phyloP scores from a whole-genome alignment of 2,329 filamentous ascomycete genomes.

The Sporothrix curviconia region DNA sequence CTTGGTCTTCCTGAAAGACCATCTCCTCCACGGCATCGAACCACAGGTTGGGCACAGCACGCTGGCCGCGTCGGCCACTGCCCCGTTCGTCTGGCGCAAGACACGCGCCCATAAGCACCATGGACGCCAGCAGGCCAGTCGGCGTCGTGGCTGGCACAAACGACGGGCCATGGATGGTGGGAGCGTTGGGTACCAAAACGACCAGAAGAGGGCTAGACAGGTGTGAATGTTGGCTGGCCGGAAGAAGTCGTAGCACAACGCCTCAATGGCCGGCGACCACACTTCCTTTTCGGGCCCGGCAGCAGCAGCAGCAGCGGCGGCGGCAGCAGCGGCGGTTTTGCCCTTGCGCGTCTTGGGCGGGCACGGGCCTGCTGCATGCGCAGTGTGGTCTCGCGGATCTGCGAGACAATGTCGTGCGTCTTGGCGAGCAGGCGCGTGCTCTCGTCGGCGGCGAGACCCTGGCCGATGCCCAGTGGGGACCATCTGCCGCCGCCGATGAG shows the following conservation, averaged over 20 bases:
- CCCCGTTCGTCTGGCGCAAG: background rate
- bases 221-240: background rate
- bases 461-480: background rate
- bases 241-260: slow-evolving; percentile 7
- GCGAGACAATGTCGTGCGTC: slow-evolving; percentile 8
- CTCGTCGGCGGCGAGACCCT: background rate
- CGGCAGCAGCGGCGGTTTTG: too few species aligned
- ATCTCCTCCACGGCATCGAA: slow-evolving; percentile 4
- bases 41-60: background rate
- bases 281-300: background rate
- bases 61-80: background rate
- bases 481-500: background rate
- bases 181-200: slow-evolving; percentile 6
- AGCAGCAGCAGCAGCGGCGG: too few species aligned
- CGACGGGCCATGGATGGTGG: background rate
- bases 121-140: background rate
- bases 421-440: slow-evolving; percentile 1
- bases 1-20: background rate
- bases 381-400: background rate
- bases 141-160: background rate
- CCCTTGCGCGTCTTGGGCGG: too few species aligned
- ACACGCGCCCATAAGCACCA: slow-evolving; percentile 1
- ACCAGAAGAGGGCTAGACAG: slow-evolving; percentile 5
- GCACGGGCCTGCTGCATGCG: background rate
- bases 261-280: slow-evolving; percentile 2